Evolutionary conservation across 2,329 filamentous ascomycete genomes (phyloP).

Genomic region (Pseudogymnoascus sp.): DNA sequence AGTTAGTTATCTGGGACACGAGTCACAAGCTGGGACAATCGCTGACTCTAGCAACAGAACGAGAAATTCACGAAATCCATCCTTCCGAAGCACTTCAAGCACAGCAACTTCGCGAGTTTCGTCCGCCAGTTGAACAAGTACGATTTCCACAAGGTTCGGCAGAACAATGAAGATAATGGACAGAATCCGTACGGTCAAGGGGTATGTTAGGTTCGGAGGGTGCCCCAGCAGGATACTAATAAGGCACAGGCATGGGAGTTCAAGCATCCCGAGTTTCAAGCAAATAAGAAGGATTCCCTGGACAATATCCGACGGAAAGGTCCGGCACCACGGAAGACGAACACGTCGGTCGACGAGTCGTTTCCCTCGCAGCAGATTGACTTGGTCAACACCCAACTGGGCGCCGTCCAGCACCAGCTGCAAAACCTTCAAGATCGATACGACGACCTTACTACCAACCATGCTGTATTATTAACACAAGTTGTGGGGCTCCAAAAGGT

Average conservation of each 20-base stretch:
- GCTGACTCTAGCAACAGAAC: slow-evolving; percentile 50
- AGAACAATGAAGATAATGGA: slow-evolving; percentile 78
- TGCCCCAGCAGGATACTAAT: slow-evolving; percentile 10
- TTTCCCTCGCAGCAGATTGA: slow-evolving; percentile 82
- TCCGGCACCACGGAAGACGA: slow-evolving; percentile 74
- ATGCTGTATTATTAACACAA: slow-evolving; percentile 54
- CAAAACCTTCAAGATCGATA: slow-evolving; percentile 80
- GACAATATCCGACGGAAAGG: slow-evolving; percentile 96
- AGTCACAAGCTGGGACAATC: not conserved
- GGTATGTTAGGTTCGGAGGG: slow-evolving; percentile 39
- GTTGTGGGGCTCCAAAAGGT: slow-evolving; percentile 53
- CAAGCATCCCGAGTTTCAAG: slow-evolving; percentile 91
- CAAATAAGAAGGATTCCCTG: slow-evolving; percentile 89
- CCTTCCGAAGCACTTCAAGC: slow-evolving; percentile 96
- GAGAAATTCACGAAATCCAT: slow-evolving; percentile 98
- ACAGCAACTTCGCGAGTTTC: slow-evolving; percentile 97
- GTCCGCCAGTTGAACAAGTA: slow-evolving; percentile 95
- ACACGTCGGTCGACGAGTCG: slow-evolving; percentile 59
- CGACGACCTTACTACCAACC: slow-evolving; percentile 61
- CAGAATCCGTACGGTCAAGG: slow-evolving; percentile 74
- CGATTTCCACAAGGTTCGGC: slow-evolving; percentile 95
- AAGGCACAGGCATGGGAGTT: slow-evolving; percentile 76
- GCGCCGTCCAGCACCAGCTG: slow-evolving; percentile 86
- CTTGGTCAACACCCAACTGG: slow-evolving; percentile 76
- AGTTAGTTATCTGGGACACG: slow-evolving; percentile 43